Percentiles rank a stretch among this genome's conserved stretches.
Conservation (phyloP, 257 asterid genomes). For the Solanum ahanhuiri region DNA sequence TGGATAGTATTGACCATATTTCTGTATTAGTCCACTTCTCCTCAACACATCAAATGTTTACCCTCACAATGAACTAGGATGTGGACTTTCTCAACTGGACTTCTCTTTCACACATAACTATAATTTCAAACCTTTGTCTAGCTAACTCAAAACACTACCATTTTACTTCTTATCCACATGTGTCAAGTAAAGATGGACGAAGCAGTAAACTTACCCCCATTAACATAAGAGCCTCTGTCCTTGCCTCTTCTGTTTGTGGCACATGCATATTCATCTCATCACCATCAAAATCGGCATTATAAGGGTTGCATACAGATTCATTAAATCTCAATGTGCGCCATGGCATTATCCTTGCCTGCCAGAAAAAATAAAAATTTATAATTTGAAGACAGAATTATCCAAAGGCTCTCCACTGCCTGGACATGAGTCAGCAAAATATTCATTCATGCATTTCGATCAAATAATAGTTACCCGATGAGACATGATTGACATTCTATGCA, state of each 20-base stretch:
- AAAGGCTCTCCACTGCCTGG: neutral
- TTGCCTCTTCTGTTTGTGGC: conserved; percentile 98
- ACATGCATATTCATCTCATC: conserved; percentile 99
- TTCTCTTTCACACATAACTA: neutral
- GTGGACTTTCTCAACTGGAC: neutral
- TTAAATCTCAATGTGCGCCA: conserved; percentile 98
- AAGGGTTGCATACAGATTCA: conserved; percentile 97
- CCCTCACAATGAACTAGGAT: neutral
- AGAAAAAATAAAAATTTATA: neutral
- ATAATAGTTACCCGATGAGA: conserved; percentile 61
- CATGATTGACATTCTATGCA: conserved; percentile 98
- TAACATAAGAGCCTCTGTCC: conserved; percentile 86
- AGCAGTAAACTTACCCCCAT: conserved; percentile 65
- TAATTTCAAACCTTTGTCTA: neutral
- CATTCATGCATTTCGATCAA: neutral
- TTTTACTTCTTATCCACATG: neutral
- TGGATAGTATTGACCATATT: neutral
- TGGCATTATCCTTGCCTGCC: conserved; percentile 97
- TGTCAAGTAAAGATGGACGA: neutral
- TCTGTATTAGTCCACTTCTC: neutral
- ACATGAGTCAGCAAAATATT: neutral
- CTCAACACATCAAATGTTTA: neutral
- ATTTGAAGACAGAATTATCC: conserved; percentile 5
- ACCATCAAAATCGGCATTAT: conserved; percentile 98
- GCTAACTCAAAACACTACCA: neutral